These are phyloP conservation scores for Psophocarpus tetragonolobus DNA, from an alignment of 306 rosid genomes.

Conservation along the genomic window DNA sequence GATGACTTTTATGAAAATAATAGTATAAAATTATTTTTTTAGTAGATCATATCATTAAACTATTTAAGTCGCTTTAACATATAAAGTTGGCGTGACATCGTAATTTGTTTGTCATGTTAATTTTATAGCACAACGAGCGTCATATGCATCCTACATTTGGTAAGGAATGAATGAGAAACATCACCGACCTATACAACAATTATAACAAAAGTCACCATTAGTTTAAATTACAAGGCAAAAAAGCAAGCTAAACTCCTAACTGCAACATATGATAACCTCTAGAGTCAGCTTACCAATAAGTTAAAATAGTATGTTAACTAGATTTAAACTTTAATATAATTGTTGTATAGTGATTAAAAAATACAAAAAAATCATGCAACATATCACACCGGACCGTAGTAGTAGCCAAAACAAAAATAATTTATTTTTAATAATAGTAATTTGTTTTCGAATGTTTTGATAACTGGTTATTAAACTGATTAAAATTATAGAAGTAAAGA, in stretches of 20 bases:
- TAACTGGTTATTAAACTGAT: neutral
- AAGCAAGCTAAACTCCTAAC: slow-evolving; percentile 27
- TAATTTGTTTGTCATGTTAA: slow-evolving; percentile 10
- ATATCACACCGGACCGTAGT: neutral
- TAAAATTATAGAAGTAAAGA: neutral
- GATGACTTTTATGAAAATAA: no score
- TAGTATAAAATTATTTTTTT: no score
- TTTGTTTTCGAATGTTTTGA: neutral
- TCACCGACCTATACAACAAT: neutral
- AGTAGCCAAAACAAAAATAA: neutral
- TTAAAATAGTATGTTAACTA: no score
- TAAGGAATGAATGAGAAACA: slow-evolving; percentile 24
- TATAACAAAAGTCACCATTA: neutral
- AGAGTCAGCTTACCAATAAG: no score
- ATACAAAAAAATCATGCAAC: no score
- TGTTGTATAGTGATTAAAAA: no score
- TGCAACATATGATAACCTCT: no score
- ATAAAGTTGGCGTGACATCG: neutral
- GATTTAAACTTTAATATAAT: no score
- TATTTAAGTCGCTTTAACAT: neutral
- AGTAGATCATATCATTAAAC: no score
- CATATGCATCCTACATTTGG: neutral
- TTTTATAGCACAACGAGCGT: neutral
- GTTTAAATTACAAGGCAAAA: slow-evolving; percentile 35
- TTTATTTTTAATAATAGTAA: neutral